A percentile compares a stretch with the other conserved stretches of the same genome.
These are phyloP conservation scores for Penicillium paneum DNA, from an alignment of 2,329 filamentous ascomycete species.

Conservation along the genomic window DNA sequence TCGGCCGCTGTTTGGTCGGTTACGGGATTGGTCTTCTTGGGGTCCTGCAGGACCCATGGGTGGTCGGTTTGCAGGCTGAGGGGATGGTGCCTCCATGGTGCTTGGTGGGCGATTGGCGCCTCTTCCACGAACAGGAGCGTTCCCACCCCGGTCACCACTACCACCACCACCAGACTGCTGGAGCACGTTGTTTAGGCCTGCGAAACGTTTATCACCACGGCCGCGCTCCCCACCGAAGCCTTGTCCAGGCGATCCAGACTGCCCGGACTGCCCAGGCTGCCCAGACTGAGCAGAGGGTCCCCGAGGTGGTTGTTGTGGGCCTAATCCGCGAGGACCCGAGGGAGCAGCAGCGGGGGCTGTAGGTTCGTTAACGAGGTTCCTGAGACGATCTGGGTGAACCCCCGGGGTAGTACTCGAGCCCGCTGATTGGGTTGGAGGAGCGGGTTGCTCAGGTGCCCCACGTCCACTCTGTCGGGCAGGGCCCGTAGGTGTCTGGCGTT, in stretches of 20 bases:
- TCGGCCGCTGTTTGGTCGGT: slow-evolving; percentile 30
- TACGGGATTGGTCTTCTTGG: slow-evolving; percentile 31
- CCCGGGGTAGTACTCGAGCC: slow-evolving; percentile 42
- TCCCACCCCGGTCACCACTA: slow-evolving; percentile 30
- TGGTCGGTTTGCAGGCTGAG: slow-evolving; percentile 30
- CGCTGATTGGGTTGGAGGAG: slow-evolving; percentile 30
- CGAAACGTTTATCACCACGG: slow-evolving; percentile 48
- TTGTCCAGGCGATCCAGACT: slow-evolving; percentile 36
- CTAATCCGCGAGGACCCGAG: slow-evolving; percentile 13
- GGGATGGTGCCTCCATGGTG: slow-evolving; percentile 30
- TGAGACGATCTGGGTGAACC: slow-evolving; percentile 55
- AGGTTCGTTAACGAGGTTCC: slow-evolving; percentile 38
- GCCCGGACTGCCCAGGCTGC: slow-evolving; percentile 32
- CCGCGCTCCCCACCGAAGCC: slow-evolving; percentile 38
- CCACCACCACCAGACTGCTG: slow-evolving; percentile 42
- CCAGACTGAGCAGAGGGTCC: slow-evolving; percentile 38
- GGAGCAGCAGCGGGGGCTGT: neutral
- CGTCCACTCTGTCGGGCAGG: slow-evolving; percentile 41
- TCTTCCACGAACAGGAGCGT: slow-evolving; percentile 41
- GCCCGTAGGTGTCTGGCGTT: slow-evolving; percentile 46
- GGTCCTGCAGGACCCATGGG: slow-evolving; percentile 29
- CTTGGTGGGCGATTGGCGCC: slow-evolving; percentile 37
- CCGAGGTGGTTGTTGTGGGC: slow-evolving; percentile 26
- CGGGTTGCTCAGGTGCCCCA: slow-evolving; percentile 31
- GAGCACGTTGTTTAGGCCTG: slow-evolving; percentile 47